Conservation (phyloP, 1,284 basidiomycete genomes). For the Golubevia pallescens region DNA sequence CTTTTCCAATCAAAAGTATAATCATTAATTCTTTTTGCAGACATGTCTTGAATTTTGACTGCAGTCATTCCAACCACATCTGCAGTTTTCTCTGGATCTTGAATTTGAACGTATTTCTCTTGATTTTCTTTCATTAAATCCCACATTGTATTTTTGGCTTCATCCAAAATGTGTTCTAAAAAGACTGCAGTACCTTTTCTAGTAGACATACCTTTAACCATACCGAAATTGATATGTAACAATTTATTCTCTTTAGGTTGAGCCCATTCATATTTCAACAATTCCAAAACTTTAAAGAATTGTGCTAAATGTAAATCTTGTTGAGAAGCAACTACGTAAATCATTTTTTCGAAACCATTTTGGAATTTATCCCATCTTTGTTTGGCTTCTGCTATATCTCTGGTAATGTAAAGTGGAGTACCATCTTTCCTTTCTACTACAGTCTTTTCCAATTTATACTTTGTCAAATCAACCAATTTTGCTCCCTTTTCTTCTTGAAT, state of each 20-base stretch:
- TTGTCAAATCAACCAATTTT: conserved; percentile 80
- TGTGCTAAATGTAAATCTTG: conserved; percentile 92
- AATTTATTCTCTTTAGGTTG: conserved; percentile 69
- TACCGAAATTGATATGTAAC: conserved; percentile 89
- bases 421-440: conserved; percentile 95
- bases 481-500: conserved; percentile 68
- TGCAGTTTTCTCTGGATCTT: conserved; percentile 82
- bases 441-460: conserved; percentile 87
- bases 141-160: conserved; percentile 89
- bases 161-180: conserved; percentile 89
- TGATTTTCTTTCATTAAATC: conserved; percentile 95
- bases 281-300: conserved; percentile 90
- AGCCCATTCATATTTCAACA: conserved; percentile 90
- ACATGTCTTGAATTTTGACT: conserved; percentile 98
- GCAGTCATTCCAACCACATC: conserved; percentile 91
- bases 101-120: conserved; percentile 86
- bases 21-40: conserved; percentile 94
- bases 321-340: conserved; percentile 92
- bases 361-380: conserved; percentile 90
- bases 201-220: conserved; percentile 95
- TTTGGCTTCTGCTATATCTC: conserved; percentile 91
- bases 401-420: conserved; percentile 96
- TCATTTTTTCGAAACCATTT: conserved; percentile 87
- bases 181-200: conserved; percentile 96
- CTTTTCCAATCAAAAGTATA: conserved; percentile 94